phyloP scores from a whole-genome alignment of 192 early-diverging fungal genomes.

The Umbelopsis isabellina region DNA sequence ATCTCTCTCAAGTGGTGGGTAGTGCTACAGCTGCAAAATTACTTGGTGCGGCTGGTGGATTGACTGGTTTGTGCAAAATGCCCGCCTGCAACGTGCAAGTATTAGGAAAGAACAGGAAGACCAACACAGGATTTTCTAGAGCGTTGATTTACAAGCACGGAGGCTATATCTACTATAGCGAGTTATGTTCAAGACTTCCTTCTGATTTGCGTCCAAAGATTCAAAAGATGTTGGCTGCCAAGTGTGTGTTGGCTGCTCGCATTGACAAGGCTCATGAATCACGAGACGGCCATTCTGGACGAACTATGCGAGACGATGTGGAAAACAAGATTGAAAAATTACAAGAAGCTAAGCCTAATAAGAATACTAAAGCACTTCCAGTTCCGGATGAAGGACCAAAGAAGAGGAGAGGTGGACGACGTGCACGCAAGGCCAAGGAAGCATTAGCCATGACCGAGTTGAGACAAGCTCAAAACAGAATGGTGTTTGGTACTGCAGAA shows the following conservation, averaged over 20 bases:
- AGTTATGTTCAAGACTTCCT: constrained; percentile 69
- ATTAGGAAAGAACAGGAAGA: constrained; percentile 50
- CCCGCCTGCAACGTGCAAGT: constrained; percentile 90
- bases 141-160: constrained; percentile 70
- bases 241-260: constrained; percentile 79
- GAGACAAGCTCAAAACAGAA: constrained; percentile 86
- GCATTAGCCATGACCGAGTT: constrained; percentile 84
- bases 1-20: constrained; percentile 86
- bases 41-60: constrained; percentile 87
- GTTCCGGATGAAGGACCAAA: constrained; percentile 91
- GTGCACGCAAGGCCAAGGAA: constrained; percentile 84
- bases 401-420: constrained; percentile 86
- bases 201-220: constrained; percentile 80
- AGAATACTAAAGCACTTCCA: constrained; percentile 87
- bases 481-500: constrained; percentile 91
- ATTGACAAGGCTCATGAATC: constrained; percentile 77
- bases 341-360: constrained; percentile 82
- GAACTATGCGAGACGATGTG: constrained; percentile 74
- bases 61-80: constrained; percentile 84
- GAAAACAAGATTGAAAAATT: constrained; percentile 87
- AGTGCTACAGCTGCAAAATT: constrained; percentile 87
- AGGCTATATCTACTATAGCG: constrained; percentile 81
- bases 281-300: constrained; percentile 72
- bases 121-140: constrained; percentile 67
- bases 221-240: constrained; percentile 80